Base-by-base conservation (phyloP, 345 rosid genomes). In the Linum trigynum region DNA sequence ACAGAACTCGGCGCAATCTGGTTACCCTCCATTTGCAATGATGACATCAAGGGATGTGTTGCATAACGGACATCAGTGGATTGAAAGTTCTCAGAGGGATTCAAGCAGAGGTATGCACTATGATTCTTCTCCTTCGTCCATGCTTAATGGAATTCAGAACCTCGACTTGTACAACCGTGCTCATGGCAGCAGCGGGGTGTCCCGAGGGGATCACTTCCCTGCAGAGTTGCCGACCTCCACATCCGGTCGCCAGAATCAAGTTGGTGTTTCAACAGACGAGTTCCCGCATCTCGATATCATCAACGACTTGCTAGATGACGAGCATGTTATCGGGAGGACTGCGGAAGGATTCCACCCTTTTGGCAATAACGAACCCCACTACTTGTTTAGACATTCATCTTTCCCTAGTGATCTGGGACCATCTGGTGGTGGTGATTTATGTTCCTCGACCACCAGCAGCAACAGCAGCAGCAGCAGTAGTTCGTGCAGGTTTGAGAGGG, bases 201-300 rank as follows among this genome's bases (percentile, higher is more conserved):
- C 80, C 23, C 73, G 32, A 23, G 32, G n/a, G 58, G 85, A 76
- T 45, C 74, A 74, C 42, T 59, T 71, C 57, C 55, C 81, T 8
- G 57, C 60, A 23, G 84, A 78, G 69, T 58, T 78, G 61, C 70
- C 75, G 40, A 77, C 86, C 23, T 76, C 79, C 64, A 58, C 86
- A 57, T 79, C 90, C 53, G 80, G 90, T 50, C 80, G 81, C 62
- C 85, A 75, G 59, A 69, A 72, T 14, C 87, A 80, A 65, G 32
- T 23, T 23, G 85, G 82, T 70, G 76, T 67, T 11, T 61, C 76
- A 17, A 82, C 79, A 1, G 96, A 90, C 67, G 98, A 92, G 62
- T 92, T 88, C 71, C 98, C 98, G 4, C 98, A 92, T 71, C 84
- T 90, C 5, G 97, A 84, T 71, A 92, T 92, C 75, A 92, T 90